Base-by-base conservation (phyloP, 768 basidiomycete genomes). In the Chalciporus chontae region DNA sequence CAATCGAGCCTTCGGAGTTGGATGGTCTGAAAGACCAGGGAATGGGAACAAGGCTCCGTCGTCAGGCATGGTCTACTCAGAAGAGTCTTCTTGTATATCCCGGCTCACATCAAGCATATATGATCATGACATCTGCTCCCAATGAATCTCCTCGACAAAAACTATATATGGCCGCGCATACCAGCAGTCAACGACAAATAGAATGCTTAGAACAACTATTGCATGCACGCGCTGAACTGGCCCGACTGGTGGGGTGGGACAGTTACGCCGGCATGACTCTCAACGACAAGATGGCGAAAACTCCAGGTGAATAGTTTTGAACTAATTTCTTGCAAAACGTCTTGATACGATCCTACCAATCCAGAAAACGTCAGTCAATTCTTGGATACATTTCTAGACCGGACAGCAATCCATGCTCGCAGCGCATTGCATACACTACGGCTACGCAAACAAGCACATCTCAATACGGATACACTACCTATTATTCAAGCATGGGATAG, bases 221-320 rank as follows among this genome's bases (percentile, higher is more conserved):
- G 26, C 73, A 76, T 29, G 83, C 84, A 39, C 80, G 96, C 24
- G 90, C 84, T 5, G 81, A 94, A 59, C 74, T 97, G 6, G 93
- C 96, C 2, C 78, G 73, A 18, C 71, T 98, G 14, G 85, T 96
- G 32, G 95, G 95, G 9, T 81, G 83, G 59, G 76, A 84, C 34
- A 95, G 87, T 56, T 98, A 82, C 72, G 93, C 85, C 0, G 83
- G 90, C 52, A 88, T 96, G 79, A 81, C 84, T 0, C 75, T 98
- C 17, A 80, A 80, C 26, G 94, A 97, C 69, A 99, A 96, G 72
- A 99, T 99, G 96, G 95, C 94, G 1, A 92, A 89, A 68, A 87
- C 83, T 27, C 94, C 95, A 45, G 90, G 90, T 90, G 51, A 53
- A 77, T 31, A 1, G 5, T 50, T 31, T 49, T 43, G 41, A n/a